Percentiles rank a stretch among this genome's conserved stretches.
Evolutionary conservation across 495 filamentous ascomycete species (phyloP).

Genomic region (Patellaria atrata): DNA sequence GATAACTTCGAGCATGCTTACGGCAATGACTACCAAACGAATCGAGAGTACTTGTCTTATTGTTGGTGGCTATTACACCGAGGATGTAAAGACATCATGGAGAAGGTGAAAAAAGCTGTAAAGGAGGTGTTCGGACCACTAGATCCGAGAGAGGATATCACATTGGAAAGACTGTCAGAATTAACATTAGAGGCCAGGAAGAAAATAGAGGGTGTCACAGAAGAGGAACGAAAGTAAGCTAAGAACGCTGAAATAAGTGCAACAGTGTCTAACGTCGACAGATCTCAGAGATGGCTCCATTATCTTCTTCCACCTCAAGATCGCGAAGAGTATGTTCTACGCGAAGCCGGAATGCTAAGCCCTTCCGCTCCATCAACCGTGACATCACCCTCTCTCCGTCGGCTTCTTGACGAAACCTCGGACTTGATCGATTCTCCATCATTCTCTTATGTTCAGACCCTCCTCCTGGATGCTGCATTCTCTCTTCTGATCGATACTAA

Average conservation of each 20-base stretch:
- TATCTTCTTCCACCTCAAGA: constrained; percentile 68
- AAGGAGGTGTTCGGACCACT: constrained; percentile 72
- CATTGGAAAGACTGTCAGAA: constrained; percentile 58
- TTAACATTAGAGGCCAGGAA: constrained; percentile 64
- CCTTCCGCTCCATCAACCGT: constrained; percentile 36
- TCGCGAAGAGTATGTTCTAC: constrained; percentile 67
- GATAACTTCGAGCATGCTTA: constrained; percentile 63
- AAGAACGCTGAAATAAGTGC: constrained; percentile 54
- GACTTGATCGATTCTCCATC: constrained; percentile 89
- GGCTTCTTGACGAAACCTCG: constrained; percentile 88
- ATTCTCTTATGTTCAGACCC: constrained; percentile 68
- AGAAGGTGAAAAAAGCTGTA: constrained; percentile 64
- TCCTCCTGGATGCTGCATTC: constrained; percentile 78
- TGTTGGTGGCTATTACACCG: constrained; percentile 95
- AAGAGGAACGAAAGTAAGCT: constrained; percentile 46
- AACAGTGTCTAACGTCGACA: constrained; percentile 65
- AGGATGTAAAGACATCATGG: constrained; percentile 70
- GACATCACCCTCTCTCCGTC: constrained; percentile 49
- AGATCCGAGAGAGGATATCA: constrained; percentile 78
- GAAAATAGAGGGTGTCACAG: constrained; percentile 65
- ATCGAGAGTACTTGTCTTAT: constrained; percentile 84
- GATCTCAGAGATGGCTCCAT: constrained; percentile 55
- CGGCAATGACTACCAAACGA: constrained; percentile 86
- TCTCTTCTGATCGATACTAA: constrained; percentile 65
- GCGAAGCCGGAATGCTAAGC: constrained; percentile 62